A percentile compares a stretch with the other conserved stretches of the same genome.
These are phyloP conservation scores for Pseudozyma hubeiensis DNA, from an alignment of 1,284 basidiomycete genomes.

Conservation along the genomic window DNA sequence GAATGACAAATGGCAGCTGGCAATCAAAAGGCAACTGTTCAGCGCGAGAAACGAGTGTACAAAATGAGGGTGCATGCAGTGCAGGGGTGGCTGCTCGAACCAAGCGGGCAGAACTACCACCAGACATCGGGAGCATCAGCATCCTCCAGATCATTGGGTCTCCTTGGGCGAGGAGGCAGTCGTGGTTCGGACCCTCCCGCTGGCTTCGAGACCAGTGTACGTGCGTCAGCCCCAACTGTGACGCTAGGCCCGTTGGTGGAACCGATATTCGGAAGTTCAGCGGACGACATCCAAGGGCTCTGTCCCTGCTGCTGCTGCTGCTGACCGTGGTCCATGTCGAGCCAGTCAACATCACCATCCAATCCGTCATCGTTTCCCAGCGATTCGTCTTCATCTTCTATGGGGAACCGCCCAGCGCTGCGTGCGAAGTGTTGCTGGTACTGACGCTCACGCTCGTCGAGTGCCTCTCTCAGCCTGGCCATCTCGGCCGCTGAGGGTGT, in stretches of 20 bases:
- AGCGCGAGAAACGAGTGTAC: constrained; percentile 2
- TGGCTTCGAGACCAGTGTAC: too few species aligned
- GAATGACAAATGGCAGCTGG: too few species aligned
- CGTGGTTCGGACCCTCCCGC: background rate
- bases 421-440: constrained; percentile 31
- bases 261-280: constrained; percentile 11
- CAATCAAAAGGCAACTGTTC: too few species aligned
- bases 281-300: constrained; percentile 18
- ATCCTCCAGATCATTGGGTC: constrained; percentile 14
- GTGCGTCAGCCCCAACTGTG: background rate
- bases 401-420: constrained; percentile 18
- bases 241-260: background rate
- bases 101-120: constrained; percentile 15
- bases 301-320: background rate
- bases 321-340: constrained; percentile 12
- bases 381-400: constrained; percentile 32
- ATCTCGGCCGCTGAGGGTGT: constrained; percentile 38
- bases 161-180: constrained; percentile 20
- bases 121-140: constrained; percentile 27
- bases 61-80: background rate
- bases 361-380: constrained; percentile 17
- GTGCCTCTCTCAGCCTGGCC: constrained; percentile 41
- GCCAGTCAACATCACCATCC: constrained; percentile 18
- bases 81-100: too few species aligned
- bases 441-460: constrained; percentile 43